A percentile compares a stretch with the other conserved stretches of the same genome.
Conservation (phyloP, 371 early-diverging fungal species). For the Mucor ambiguus region DNA sequence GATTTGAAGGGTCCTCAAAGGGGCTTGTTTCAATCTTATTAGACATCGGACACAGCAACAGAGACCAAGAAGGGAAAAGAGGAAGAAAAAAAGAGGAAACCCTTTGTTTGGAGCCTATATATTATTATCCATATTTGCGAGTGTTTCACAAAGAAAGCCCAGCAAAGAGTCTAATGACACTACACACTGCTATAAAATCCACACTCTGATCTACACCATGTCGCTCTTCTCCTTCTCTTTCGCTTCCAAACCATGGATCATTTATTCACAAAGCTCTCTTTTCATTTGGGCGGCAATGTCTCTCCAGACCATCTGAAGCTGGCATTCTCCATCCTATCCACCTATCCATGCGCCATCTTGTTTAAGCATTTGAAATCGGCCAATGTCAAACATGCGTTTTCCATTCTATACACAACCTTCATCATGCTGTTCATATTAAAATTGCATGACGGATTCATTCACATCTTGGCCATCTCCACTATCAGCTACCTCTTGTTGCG, state of each 20-base stretch:
- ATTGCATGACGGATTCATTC: constrained; percentile 62
- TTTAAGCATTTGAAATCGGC: constrained; percentile 52
- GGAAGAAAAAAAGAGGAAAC: background rate
- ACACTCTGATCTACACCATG: background rate
- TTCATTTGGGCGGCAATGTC: constrained; percentile 25
- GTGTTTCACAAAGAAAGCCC: background rate
- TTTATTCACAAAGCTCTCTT: constrained; percentile 24
- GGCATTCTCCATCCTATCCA: constrained; percentile 52
- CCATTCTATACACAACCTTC: constrained; percentile 62
- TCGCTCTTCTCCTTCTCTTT: background rate
- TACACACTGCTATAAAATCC: background rate
- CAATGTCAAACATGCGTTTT: constrained; percentile 71
- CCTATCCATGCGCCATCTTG: constrained; percentile 58
- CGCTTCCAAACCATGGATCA: constrained; percentile 20
- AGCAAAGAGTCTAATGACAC: background rate
- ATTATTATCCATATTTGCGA: background rate
- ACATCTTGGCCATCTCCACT: constrained; percentile 60
- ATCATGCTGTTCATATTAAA: constrained; percentile 65
- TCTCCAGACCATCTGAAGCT: constrained; percentile 60
- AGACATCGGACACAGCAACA: constrained; percentile 2
- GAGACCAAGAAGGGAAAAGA: background rate
- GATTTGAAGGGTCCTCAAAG: constrained; percentile 62
- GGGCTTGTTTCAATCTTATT: constrained; percentile 33
- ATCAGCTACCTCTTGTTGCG: constrained; percentile 61
- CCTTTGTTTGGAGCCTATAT: background rate